Conservation (phyloP, 176 grass and related monocot genomes). For the bread wheat (Triticum aestivum) region IWGSC_CS_RefSeq_v2.1 NC_057805.1:500097949-500098448, state of each 20-base stretch:
- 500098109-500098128: slow-evolving; percentile 40
- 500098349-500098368: slow-evolving; percentile 77
- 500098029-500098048: too few relatives aligned
- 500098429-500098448: not conserved
- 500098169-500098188: slow-evolving; percentile 79
- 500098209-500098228: slow-evolving; percentile 79
- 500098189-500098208: slow-evolving; percentile 75
- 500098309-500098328: slow-evolving; percentile 68
- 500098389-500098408: slow-evolving; percentile 67
- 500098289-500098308: slow-evolving; percentile 51
- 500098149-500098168: slow-evolving; percentile 77
- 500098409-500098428: slow-evolving; percentile 26
- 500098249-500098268: slow-evolving; percentile 75
- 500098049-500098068: too few relatives aligned
- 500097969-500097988: too few relatives aligned
- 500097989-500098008: too few relatives aligned
- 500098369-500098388: slow-evolving; percentile 60
- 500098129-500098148: slow-evolving; percentile 71
- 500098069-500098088: too few relatives aligned
- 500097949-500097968: too few relatives aligned
- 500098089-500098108: too few relatives aligned
- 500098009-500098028: too few relatives aligned
- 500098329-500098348: slow-evolving; percentile 71
- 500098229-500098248: slow-evolving; percentile 84
- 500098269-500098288: slow-evolving; percentile 64